phyloP scores from a whole-genome alignment of 176 grass and related monocot species.

The Ensete ventricosum region DNA sequence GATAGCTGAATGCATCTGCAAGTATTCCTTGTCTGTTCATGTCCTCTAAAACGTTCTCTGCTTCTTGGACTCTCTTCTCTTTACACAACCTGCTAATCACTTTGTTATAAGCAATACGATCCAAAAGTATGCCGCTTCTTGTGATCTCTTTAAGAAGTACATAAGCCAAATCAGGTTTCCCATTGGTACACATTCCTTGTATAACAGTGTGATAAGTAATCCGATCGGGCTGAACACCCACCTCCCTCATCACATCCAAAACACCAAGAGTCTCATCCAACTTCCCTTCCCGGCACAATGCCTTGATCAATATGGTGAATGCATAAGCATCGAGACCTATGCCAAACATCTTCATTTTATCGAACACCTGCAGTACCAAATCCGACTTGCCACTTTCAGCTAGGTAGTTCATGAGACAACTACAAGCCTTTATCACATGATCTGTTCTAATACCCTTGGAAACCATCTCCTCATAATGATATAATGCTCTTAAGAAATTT shows the following conservation, averaged over 20 bases:
- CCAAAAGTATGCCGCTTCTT: slow-evolving; percentile 23
- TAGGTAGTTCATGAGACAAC: slow-evolving; percentile 35
- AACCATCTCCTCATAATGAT: slow-evolving; percentile 49
- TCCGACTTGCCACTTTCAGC: slow-evolving; percentile 24
- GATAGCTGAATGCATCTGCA: slow-evolving; percentile 48
- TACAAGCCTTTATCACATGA: slow-evolving; percentile 18
- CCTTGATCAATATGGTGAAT: slow-evolving; percentile 47
- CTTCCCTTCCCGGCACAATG: slow-evolving; percentile 42
- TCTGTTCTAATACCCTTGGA: slow-evolving; percentile 45
- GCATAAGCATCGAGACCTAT: slow-evolving; percentile 34
- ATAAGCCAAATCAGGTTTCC: slow-evolving; percentile 40
- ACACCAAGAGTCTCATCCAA: slow-evolving; percentile 29
- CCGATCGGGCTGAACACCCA: slow-evolving; percentile 42
- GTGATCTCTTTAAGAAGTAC: slow-evolving; percentile 33
- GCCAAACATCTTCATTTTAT: slow-evolving; percentile 31
- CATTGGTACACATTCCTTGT: slow-evolving; percentile 36
- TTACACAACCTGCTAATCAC: slow-evolving; percentile 73
- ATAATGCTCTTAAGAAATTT: slow-evolving; percentile 37
- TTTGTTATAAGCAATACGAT: slow-evolving; percentile 49
- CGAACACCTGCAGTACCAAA: slow-evolving; percentile 33
- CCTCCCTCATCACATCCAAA: slow-evolving; percentile 41
- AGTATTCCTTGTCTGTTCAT: slow-evolving; percentile 29
- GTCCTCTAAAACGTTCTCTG: slow-evolving; percentile 53
- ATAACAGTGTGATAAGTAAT: slow-evolving; percentile 50
- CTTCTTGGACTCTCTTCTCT: slow-evolving; percentile 52